Evolutionary conservation across 257 asterid genomes (phyloP).

Genomic region (Henckelia pumila): DNA sequence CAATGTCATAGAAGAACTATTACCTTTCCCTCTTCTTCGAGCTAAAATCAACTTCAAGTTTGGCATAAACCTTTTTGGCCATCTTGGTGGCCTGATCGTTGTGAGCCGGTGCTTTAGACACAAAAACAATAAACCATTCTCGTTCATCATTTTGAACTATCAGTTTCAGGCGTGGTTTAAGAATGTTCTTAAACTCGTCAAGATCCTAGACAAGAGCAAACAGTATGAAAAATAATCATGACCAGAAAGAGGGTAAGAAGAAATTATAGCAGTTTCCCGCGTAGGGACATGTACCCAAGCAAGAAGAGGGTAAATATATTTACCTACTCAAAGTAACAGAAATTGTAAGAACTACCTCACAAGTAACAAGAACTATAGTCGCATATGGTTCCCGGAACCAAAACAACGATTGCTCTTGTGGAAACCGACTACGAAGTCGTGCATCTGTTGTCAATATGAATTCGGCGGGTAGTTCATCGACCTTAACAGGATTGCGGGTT

Average conservation of each 20-base stretch:
- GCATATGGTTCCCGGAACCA: slow-evolving; percentile 99
- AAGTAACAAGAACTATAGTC: slow-evolving; percentile 78
- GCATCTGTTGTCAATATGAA: slow-evolving; percentile 95
- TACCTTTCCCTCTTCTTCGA: slow-evolving; percentile 98
- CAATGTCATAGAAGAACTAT: slow-evolving; percentile 19
- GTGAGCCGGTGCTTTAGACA: slow-evolving; percentile 92
- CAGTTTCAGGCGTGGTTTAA: slow-evolving; percentile 95
- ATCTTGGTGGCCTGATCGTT: slow-evolving; percentile 95
- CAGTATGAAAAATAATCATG: slow-evolving; percentile 15
- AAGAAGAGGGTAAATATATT: slow-evolving; percentile 10
- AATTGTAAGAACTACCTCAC: slow-evolving; percentile 61
- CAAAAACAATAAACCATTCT: slow-evolving; percentile 94
- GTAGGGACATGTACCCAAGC: slow-evolving; percentile 17
- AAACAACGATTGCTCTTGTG: slow-evolving; percentile 87
- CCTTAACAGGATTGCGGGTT: slow-evolving; percentile 82
- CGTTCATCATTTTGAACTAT: slow-evolving; percentile 97
- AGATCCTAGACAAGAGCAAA: slow-evolving; percentile 63
- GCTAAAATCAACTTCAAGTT: slow-evolving; percentile 94
- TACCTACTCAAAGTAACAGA: slow-evolving; percentile 14
- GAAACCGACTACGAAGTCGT: slow-evolving; percentile 90
- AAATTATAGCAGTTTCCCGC: slow-evolving; percentile 6
- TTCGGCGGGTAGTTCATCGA: slow-evolving; percentile 82
- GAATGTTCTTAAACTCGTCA: slow-evolving; percentile 94
- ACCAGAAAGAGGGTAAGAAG: neutral
- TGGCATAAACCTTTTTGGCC: slow-evolving; percentile 93